These are phyloP conservation scores for Venturia pyrina DNA, from an alignment of 2,329 filamentous ascomycete genomes.

Conservation along the genomic window DNA sequence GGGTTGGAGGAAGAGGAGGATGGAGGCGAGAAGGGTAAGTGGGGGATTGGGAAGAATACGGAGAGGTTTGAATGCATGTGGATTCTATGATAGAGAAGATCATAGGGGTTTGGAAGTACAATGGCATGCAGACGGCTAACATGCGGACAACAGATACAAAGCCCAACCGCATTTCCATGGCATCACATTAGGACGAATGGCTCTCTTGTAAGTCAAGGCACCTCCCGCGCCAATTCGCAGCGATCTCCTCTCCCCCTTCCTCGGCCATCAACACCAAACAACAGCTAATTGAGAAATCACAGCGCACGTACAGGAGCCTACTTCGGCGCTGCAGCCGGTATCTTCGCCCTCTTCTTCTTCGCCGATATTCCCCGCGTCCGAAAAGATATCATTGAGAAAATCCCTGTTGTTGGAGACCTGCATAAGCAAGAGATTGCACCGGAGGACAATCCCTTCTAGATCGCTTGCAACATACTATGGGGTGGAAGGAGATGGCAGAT, in stretches of 20 bases:
- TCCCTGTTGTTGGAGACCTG: constrained; percentile 48
- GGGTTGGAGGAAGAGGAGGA: neutral
- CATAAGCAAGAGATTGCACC: constrained; percentile 48
- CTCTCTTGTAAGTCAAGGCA: constrained; percentile 33
- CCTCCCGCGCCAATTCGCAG: too few relatives aligned
- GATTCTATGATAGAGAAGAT: too few relatives aligned
- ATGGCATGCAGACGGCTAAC: constrained; percentile 15
- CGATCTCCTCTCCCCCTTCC: too few relatives aligned
- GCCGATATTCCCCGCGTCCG: constrained; percentile 52
- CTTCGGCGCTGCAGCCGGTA: constrained; percentile 48
- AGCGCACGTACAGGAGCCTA: constrained; percentile 33
- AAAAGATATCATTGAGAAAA: constrained; percentile 51
- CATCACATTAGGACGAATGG: constrained; percentile 31
- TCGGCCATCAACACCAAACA: neutral
- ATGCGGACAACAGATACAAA: constrained; percentile 35
- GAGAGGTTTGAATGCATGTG: too few relatives aligned
- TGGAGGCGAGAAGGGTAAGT: neutral
- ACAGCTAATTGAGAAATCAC: neutral
- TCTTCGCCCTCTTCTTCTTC: constrained; percentile 55
- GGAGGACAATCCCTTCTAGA: constrained; percentile 53
- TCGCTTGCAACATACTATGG: neutral
- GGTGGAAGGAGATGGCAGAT: neutral
- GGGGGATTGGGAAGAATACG: neutral
- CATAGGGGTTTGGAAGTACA: neutral
- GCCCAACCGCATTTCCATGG: constrained; percentile 39